Base-by-base conservation (phyloP, 1,284 basidiomycete species). In the Irpex lacteus region DNA sequence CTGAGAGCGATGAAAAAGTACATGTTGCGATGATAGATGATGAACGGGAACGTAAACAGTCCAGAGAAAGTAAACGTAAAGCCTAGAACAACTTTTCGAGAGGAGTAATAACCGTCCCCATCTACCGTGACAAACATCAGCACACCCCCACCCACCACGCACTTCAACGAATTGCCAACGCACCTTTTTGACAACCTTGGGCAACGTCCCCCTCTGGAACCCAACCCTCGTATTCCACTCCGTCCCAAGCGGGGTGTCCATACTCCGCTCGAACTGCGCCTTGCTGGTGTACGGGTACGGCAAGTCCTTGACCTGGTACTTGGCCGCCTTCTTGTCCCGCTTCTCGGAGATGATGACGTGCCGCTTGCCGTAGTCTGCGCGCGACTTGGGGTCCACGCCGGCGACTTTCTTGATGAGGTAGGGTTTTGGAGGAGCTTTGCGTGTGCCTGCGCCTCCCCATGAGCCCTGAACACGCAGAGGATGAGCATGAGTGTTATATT, bases 301-400 rank as follows among this genome's bases (percentile, higher is more conserved):
- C 58, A 99, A 77, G 75, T 98, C 95, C 74, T 92, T 92, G 62
- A 95, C 86, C 64, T 90, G 82, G 76, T 95, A 98, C 76, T 94
- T 92, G 9, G 87, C 81, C 1, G 94, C 94, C 76, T 98, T 98
- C 80, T 95, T 96, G 80, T 98, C 96, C 63, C 89, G 87, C 74
- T 91, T 92, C 78, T 99, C 96, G 1, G 93, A 94, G 72, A 99
- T 94, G 79, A 99, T 98, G 69, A 99, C 88, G 75, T 98, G 89
- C 6, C 87, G 82, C 74, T 95, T 93, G 60, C 82, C 82, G 66
- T 90, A 90, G 78, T 99, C 98, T 55, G 92, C 90, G 58, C 98
- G 91, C 59, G 88, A 78, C 4, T 80, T 80, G 0, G 92, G 89
- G 66, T 90, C 89, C 62, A 98, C 80, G 6, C 97, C 96, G 0